Percentiles rank a stretch among this genome's conserved stretches.
phyloP scores from a whole-genome alignment of 371 early-diverging fungal species.

The Apophysomyces ossiformis region DNA sequence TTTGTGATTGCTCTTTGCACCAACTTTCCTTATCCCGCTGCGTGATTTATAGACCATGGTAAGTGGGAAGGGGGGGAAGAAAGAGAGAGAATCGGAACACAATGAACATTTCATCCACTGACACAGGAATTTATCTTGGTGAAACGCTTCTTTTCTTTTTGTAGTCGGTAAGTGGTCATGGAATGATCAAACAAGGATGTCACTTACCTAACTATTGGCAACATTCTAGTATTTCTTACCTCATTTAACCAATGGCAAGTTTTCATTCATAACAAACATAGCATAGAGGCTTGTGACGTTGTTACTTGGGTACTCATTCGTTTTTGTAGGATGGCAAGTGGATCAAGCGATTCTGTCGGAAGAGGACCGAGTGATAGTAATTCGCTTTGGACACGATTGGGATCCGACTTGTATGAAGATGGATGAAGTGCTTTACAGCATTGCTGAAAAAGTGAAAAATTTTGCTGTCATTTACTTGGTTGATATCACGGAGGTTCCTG shows the following conservation, averaged over 20 bases:
- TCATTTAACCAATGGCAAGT: conserved; percentile 74
- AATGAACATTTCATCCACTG: conserved; percentile 9
- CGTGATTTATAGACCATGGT: conserved; percentile 3
- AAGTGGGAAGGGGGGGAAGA: neutral
- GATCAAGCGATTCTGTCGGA: conserved; percentile 98
- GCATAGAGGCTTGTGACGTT: neutral
- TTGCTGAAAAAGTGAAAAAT: conserved; percentile 96
- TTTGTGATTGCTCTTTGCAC: no score
- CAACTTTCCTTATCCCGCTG: no score
- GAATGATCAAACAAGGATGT: neutral
- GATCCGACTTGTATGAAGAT: conserved; percentile 96
- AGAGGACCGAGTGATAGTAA: conserved; percentile 95
- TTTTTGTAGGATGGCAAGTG: conserved; percentile 90
- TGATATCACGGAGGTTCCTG: conserved; percentile 85
- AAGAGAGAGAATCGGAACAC: neutral
- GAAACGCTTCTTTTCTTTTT: neutral
- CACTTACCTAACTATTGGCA: neutral
- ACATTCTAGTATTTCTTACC: conserved; percentile 70
- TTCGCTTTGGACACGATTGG: conserved; percentile 98
- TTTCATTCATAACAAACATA: neutral
- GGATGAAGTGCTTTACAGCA: conserved; percentile 93
- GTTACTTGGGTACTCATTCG: no score
- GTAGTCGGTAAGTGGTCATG: conserved; percentile 21
- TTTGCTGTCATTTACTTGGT: conserved; percentile 96
- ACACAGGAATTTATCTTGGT: neutral